These are phyloP conservation scores for Pisolithus marmoratus DNA, from an alignment of 768 basidiomycete species.

Conservation along the genomic window DNA sequence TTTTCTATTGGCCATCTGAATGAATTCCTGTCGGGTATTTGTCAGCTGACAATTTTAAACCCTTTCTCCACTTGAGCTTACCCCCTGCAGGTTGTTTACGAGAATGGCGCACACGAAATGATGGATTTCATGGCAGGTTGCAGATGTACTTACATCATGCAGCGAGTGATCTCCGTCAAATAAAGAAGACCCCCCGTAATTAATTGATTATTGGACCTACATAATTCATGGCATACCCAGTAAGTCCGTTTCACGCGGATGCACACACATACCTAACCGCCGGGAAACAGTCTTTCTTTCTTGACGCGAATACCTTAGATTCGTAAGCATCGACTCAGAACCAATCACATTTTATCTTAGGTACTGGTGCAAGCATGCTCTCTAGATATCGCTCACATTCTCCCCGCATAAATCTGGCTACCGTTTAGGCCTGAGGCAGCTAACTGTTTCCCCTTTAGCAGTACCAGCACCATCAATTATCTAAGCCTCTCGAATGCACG, in stretches of 20 bases:
- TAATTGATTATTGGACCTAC: slow-evolving; percentile 35
- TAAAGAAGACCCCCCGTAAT: neutral
- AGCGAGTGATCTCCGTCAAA: neutral
- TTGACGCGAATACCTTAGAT: slow-evolving; percentile 49
- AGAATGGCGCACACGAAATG: neutral
- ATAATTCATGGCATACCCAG: slow-evolving; percentile 27
- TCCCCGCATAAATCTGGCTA: slow-evolving; percentile 65
- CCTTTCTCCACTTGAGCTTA: too few species aligned
- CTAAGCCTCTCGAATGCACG: slow-evolving; percentile 31
- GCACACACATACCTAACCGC: slow-evolving; percentile 68
- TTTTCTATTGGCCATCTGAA: too few species aligned
- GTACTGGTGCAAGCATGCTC: slow-evolving; percentile 49
- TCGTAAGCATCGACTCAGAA: slow-evolving; percentile 20
- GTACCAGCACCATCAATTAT: slow-evolving; percentile 34
- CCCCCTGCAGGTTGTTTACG: neutral
- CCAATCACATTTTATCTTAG: slow-evolving; percentile 12
- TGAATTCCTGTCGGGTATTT: too few species aligned
- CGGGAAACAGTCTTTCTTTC: slow-evolving; percentile 76
- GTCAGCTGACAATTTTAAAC: too few species aligned
- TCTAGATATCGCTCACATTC: slow-evolving; percentile 56
- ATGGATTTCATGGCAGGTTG: neutral
- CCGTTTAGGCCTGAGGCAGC: slow-evolving; percentile 57
- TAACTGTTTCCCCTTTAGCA: slow-evolving; percentile 52
- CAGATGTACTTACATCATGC: neutral
- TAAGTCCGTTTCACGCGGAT: slow-evolving; percentile 11